Base-by-base conservation (phyloP, 495 filamentous ascomycete genomes). In the Aspergillus cavernicola region DNA sequence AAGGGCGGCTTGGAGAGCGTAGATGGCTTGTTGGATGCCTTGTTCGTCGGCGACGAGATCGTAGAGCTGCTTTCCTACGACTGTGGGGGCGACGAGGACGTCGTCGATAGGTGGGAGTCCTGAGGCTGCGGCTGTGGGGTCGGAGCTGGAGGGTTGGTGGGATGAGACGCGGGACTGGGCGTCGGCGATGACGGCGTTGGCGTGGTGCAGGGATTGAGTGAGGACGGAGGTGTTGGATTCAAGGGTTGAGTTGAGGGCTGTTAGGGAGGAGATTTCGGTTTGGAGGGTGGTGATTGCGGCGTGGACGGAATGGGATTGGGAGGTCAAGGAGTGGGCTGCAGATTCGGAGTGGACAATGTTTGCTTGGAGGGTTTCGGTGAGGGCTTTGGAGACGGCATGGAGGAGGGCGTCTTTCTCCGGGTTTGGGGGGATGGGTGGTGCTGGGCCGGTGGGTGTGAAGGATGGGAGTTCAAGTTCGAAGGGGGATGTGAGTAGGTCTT, bases 381-480 rank as follows among this genome's bases (percentile, higher is more conserved):
- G 71, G 1, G 84, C 80, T 22, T 74, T 74, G 41, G 87, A 88
- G 20, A 98, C 79, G 13, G 89, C 85, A 37, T 84, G 80, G 9
- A 96, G 80, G 20, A 98, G 82, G 29, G 85, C 84, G 66, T 97
- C 91, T 64, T 97, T 98, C 71, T 98, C 90, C 6, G 93, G 93
- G 66, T 98, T 98, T 1, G 90, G 92, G 1, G 93, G 93, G 45
- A 96, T 89, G 10, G 92, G 92, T 0, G 92, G 92, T 0, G 88
- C 83, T 24, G 84, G 76, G 37, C 81, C 66, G 7, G 78, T 68
- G 39, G 81, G 69, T 9, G 82, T 68, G 41, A 75, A 68, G 19
- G 73, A 71, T 10, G 89, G 85, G 28, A 91, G 78, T 42, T 85
- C 69, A 16, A 83, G 68, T 42, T 85, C 82, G 54, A 86, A 89